Evolutionary conservation across 352 stramenopile genomes (phyloP), one percentile per base, ranked within the genome.

Genomic region (Nothophytophthora sp.): DNA sequence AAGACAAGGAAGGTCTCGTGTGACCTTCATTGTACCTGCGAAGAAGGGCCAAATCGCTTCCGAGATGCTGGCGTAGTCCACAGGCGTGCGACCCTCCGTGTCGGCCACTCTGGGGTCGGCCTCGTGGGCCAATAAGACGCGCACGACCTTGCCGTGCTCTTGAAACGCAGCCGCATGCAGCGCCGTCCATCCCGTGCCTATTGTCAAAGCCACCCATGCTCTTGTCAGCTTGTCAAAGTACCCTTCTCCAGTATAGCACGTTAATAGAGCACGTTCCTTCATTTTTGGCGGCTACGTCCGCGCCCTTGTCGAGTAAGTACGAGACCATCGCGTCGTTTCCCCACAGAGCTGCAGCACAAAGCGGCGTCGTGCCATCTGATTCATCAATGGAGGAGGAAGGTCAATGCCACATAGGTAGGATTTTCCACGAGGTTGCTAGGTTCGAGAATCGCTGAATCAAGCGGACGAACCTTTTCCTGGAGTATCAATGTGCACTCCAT

Each of bases 31-130:
- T n/a, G n/a, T 60, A 84, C 73, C 69, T 37, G 72, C 74, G 44
- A 88, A 88, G 49, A 85, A 85, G 4, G 74, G 51, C 75, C 77
- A 88, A 55, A 86, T 86, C 4, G 77, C 77, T 49, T 88, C 77
- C 12, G 77, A 88, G 43, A 88, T 86, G 37, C 77, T 88, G 29
- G 77, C 77, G 35, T 85, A 85, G 63, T 88, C 75, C 38, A 79
- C 64, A n/a, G 78, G 47, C 28, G 73, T 70, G 15, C 78, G 68
- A 3, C 68, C 75, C 27, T 85, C 75, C 7, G 40, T 37, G 34
- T 87, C 78, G 2, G 54, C 50, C 9, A 66, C 46, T 50, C 67
- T 78, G 5, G 78, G 64, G 40, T 86, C 73, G 0, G 75, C 73
- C 36, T 71, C 62, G n/a, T 73, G 61, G 13, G 61, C 65, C 15